Percentiles rank a stretch among this genome's conserved stretches.
Evolutionary conservation across 768 basidiomycete species (phyloP).

Genomic region (Mycena amicta): DNA sequence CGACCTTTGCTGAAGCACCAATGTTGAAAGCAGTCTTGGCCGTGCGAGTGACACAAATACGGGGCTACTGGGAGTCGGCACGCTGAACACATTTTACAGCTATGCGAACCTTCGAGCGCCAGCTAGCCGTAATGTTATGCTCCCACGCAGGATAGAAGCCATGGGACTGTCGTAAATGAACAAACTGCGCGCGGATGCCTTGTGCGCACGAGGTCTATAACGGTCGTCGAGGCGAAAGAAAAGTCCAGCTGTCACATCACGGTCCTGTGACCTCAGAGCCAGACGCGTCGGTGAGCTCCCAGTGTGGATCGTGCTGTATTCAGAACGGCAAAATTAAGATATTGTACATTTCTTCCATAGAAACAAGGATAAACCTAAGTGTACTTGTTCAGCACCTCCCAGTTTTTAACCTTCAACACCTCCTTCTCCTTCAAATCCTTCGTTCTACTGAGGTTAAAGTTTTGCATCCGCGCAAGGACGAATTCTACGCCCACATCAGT

Average conservation of each 20-base stretch:
- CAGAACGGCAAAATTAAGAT: no score
- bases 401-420: conserved; percentile 5
- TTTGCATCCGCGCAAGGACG: conserved; percentile 6
- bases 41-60: conserved; percentile 12
- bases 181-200: no score
- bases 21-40: conserved; percentile 13
- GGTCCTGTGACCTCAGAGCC: no score
- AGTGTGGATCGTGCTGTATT: no score
- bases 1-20: not conserved
- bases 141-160: not conserved
- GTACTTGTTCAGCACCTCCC: conserved; percentile 11
- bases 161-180: no score
- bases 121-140: not conserved
- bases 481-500: not conserved
- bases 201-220: no score
- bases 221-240: no score
- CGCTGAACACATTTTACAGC: no score
- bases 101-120: not conserved
- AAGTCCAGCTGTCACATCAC: not conserved
- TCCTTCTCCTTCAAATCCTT: conserved; percentile 1
- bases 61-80: conserved; percentile 4
- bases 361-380: not conserved
- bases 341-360: no score
- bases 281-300: no score
- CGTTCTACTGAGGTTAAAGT: conserved; percentile 1